Conservation (phyloP, 352 stramenopile genomes). For the Plasmopara halstedii region DNA sequence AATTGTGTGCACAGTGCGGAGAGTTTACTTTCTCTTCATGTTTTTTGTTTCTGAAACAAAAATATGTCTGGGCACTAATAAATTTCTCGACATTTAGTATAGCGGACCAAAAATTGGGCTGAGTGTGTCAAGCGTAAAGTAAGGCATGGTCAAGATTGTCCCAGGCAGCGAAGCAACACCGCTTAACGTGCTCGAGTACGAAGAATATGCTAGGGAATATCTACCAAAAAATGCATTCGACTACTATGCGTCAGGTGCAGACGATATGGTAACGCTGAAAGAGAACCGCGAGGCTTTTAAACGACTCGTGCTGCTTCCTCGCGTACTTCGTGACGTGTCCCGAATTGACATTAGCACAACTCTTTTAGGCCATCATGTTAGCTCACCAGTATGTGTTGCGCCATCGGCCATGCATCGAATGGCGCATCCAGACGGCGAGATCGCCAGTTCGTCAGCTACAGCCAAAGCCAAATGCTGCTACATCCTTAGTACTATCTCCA, state of each 20-base stretch:
- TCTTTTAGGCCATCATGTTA: slow-evolving; percentile 85
- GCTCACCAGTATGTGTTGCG: slow-evolving; percentile 89
- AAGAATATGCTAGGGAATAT: slow-evolving; percentile 83
- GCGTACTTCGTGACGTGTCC: slow-evolving; percentile 90
- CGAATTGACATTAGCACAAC: slow-evolving; percentile 89
- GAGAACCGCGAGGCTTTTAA: slow-evolving; percentile 88
- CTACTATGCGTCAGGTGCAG: slow-evolving; percentile 90
- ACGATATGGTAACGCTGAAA: slow-evolving; percentile 86
- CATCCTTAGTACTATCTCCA: slow-evolving; percentile 87
- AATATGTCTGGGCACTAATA: too few relatives aligned
- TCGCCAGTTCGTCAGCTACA: slow-evolving; percentile 75
- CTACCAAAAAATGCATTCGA: slow-evolving; percentile 88
- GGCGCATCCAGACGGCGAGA: slow-evolving; percentile 92
- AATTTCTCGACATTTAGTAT: too few relatives aligned
- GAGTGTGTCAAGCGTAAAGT: too few relatives aligned
- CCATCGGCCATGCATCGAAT: slow-evolving; percentile 90
- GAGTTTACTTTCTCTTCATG: too few relatives aligned
- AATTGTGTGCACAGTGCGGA: too few relatives aligned
- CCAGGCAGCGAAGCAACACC: slow-evolving; percentile 61
- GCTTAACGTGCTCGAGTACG: slow-evolving; percentile 88
- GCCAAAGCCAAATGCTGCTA: slow-evolving; percentile 84
- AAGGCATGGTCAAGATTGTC: slow-evolving; percentile 64
- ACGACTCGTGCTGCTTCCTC: slow-evolving; percentile 90
- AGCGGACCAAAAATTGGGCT: too few relatives aligned
- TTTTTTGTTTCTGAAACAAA: too few relatives aligned